phyloP scores from a whole-genome alignment of 2,329 filamentous ascomycete genomes.

The Sphaerulina vaccinii region DNA sequence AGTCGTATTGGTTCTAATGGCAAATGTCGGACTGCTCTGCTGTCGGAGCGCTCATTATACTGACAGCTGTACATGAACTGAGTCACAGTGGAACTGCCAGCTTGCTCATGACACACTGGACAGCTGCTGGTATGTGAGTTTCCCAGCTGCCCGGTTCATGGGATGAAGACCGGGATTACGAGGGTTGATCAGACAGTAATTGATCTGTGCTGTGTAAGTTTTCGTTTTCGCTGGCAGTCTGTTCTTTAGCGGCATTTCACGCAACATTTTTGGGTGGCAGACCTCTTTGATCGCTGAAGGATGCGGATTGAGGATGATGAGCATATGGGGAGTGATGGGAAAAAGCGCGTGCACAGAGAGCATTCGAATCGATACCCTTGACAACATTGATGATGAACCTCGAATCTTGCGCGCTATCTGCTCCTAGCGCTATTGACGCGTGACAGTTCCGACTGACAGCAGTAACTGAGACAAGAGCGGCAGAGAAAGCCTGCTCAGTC shows the following conservation, averaged over 20 bases:
- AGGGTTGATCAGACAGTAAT: neutral
- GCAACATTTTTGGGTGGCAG: neutral
- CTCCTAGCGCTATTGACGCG: too few species aligned
- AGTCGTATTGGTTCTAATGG: constrained; percentile 53
- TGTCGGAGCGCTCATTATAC: neutral
- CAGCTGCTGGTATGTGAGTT: neutral
- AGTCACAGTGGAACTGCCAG: too few species aligned
- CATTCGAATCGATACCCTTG: neutral
- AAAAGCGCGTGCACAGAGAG: neutral
- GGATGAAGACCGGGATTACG: neutral
- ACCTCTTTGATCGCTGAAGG: neutral
- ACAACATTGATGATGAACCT: too few species aligned
- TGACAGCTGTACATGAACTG: too few species aligned
- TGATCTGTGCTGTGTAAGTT: neutral
- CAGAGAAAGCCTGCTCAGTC: too few species aligned
- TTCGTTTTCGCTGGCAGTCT: neutral
- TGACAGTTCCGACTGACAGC: too few species aligned
- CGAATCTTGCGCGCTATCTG: too few species aligned
- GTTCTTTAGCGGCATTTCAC: neutral
- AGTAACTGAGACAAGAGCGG: too few species aligned
- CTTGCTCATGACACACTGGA: neutral
- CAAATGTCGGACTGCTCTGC: neutral
- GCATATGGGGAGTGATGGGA: neutral
- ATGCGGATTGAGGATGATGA: neutral
- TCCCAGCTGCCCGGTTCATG: neutral